These are phyloP conservation scores for Populus hybrid DNA, from an alignment of 441 rosid genomes.

Conservation along the genomic window DNA sequence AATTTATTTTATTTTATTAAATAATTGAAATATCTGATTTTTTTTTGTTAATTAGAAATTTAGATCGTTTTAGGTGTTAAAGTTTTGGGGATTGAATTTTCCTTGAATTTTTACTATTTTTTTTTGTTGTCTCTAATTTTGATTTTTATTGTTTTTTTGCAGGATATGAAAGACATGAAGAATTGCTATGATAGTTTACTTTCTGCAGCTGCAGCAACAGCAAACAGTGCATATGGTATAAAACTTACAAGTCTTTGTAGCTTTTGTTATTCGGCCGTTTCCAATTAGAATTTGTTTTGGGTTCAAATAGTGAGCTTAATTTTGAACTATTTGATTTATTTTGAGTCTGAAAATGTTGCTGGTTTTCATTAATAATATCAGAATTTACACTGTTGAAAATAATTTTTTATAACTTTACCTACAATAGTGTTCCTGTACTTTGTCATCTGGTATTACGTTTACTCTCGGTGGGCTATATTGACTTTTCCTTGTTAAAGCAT, in stretches of 20 bases:
- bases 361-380: background rate
- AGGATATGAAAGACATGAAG: constrained; percentile 95
- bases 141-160: constrained; percentile 3
- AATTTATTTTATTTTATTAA: background rate
- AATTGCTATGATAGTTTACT: constrained; percentile 93
- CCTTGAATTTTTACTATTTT: background rate
- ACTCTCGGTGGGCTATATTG: background rate
- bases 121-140: background rate
- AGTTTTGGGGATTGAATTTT: background rate
- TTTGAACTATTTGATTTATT: background rate
- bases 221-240: constrained; percentile 93
- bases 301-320: background rate
- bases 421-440: background rate
- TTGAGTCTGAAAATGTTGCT: background rate
- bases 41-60: background rate
- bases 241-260: background rate
- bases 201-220: constrained; percentile 91
- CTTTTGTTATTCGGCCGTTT: background rate
- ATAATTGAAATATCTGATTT: background rate
- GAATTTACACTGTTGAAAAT: background rate
- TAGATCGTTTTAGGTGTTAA: background rate
- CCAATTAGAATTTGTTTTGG: background rate
- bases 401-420: background rate
- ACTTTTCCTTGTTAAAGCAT: background rate
- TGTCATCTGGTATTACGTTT: background rate